Conservation (phyloP, 208 protist genomes). For the Trypanosoma brucei region DNA sequence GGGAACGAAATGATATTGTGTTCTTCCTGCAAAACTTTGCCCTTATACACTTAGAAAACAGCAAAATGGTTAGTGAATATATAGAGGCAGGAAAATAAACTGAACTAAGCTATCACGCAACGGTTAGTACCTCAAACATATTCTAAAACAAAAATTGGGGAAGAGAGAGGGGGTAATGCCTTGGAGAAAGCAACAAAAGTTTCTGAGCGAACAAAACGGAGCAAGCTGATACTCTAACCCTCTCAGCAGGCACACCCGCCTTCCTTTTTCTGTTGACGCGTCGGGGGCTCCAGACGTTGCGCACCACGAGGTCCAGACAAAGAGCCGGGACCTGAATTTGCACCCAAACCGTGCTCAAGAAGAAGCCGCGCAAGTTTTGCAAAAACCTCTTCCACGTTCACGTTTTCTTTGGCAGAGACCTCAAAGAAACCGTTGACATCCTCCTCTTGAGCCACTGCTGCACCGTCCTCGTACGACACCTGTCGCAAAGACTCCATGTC, state of each 20-base stretch:
- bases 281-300: slow-evolving; percentile 26
- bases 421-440: slow-evolving; percentile 80
- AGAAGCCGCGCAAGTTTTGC: slow-evolving; percentile 89
- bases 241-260: slow-evolving; percentile 31
- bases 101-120: not conserved
- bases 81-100: not conserved
- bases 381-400: slow-evolving; percentile 84
- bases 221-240: slow-evolving; percentile 8
- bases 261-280: slow-evolving; percentile 23
- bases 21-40: not conserved
- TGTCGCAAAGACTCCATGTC: slow-evolving; percentile 90
- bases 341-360: slow-evolving; percentile 82
- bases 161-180: not conserved
- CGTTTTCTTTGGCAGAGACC: slow-evolving; percentile 83
- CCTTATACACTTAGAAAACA: not conserved
- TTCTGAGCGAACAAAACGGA: not conserved
- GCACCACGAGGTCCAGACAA: slow-evolving; percentile 13
- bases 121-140: not conserved
- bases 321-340: slow-evolving; percentile 12
- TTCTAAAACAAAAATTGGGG: not conserved
- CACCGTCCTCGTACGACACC: slow-evolving; percentile 71
- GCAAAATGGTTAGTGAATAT: slow-evolving; percentile 2
- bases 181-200: not conserved
- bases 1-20: not conserved
- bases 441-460: slow-evolving; percentile 60